Evolutionary conservation across 2,329 filamentous ascomycete genomes (phyloP), one percentile per base, ranked within the genome.

Genomic region (Dryadomyces quercivorus): DNA sequence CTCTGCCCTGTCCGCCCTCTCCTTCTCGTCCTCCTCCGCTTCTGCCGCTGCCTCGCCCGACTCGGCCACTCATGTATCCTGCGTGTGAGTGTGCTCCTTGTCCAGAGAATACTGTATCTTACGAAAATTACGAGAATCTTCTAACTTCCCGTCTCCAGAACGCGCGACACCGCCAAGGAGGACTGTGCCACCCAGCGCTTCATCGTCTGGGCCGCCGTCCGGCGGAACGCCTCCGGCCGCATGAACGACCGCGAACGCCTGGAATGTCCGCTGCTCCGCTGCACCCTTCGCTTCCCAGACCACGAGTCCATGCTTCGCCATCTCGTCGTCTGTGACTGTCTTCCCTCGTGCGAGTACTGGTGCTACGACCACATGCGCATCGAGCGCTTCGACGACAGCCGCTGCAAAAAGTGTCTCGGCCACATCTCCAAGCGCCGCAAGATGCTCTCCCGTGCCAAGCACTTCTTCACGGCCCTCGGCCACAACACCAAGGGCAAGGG

Each of bases 231-330:
- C 34, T 76, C 70, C 53, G 58, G 64, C 45, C 71, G 69, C 53
- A 76, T 78, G 69, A 72, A 70, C 9, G 62, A 67, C 22, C 70
- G 69, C 60, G 73, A 79, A 58, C 72, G 70, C 55, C 66, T 75
- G 43, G 71, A 73, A 59, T 81, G 77, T 57, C 77, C 77, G 16
- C 65, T 80, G 57, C 62, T 78, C 43, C 70, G 70, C 43, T 81
- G 77, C 62, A 70, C 72, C 47, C 70, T 72, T 59, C 70, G 65
- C 9, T 78, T 78, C 61, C 62, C 69, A 16, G 70, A 72, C 62
- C 77, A 80, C 60, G 76, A 80, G 63, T 58, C 68, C 55, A 77
- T 80, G 77, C 69, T 80, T 51, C 72, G 69, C 60, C 77, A 80
- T 58, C 66, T 80, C 10, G 72, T 74, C 56, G 64, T 63, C 43